Conservation (phyloP, 1,284 basidiomycete species). For the Trametes hirsuta region DNA sequence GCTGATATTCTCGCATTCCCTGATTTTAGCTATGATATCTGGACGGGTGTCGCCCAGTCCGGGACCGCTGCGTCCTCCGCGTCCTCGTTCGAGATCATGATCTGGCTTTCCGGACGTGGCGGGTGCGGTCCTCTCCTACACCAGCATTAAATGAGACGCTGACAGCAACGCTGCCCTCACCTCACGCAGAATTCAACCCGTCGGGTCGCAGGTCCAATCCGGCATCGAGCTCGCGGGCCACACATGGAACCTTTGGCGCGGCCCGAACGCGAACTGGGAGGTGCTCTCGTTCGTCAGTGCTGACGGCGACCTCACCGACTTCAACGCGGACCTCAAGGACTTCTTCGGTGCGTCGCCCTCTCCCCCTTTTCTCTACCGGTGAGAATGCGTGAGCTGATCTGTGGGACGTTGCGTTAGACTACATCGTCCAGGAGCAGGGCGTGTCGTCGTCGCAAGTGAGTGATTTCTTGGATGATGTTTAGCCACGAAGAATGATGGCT, state of each 20-base stretch:
- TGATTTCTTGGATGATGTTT: neutral
- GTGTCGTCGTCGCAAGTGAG: slow-evolving; percentile 33
- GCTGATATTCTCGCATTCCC: neutral
- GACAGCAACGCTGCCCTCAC: neutral
- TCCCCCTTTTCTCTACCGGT: neutral
- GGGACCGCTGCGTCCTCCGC: slow-evolving; percentile 50
- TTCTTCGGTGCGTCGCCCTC: slow-evolving; percentile 50
- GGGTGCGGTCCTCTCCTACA: slow-evolving; percentile 40
- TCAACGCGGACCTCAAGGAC: slow-evolving; percentile 56
- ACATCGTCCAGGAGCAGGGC: slow-evolving; percentile 31
- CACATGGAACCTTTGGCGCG: slow-evolving; percentile 60
- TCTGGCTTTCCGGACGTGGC: slow-evolving; percentile 63
- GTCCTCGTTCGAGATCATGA: slow-evolving; percentile 64
- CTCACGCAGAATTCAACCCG: slow-evolving; percentile 50
- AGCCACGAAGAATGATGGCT: neutral
- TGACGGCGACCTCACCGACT: slow-evolving; percentile 51
- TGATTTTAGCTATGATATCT: slow-evolving; percentile 54
- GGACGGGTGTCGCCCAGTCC: slow-evolving; percentile 48
- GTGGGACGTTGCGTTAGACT: slow-evolving; percentile 23
- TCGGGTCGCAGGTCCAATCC: slow-evolving; percentile 51
- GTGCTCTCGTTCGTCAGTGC: slow-evolving; percentile 59
- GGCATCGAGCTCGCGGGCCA: slow-evolving; percentile 50
- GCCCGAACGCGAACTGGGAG: slow-evolving; percentile 59
- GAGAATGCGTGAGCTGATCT: neutral
- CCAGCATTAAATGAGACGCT: neutral